Conservation (phyloP, 768 basidiomycete genomes). For the Tylopilus sp. region DNA sequence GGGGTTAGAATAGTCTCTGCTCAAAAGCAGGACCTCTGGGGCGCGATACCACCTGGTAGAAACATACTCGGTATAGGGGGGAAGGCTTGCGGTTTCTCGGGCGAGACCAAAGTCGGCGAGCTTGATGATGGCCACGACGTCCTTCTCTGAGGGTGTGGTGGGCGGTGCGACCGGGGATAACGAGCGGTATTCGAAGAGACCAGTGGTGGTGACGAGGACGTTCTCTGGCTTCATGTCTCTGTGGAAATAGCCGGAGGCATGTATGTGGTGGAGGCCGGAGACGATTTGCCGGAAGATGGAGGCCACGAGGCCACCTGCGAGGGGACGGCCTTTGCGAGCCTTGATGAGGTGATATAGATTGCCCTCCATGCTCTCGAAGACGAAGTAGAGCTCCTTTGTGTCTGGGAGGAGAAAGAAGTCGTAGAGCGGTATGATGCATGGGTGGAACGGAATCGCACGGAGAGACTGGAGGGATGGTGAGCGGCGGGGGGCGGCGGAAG, state of each 20-base stretch:
- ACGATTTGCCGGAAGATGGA: conserved; percentile 94
- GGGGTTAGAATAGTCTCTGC: conserved; percentile 91
- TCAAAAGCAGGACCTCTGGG: conserved; percentile 90
- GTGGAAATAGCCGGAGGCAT: conserved; percentile 92
- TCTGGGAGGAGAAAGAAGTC: conserved; percentile 98
- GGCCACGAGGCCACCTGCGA: conserved; percentile 95
- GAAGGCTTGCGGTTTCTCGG: conserved; percentile 78
- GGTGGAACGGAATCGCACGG: conserved; percentile 90
- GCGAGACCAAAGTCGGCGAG: conserved; percentile 98
- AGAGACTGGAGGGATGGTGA: conserved; percentile 62
- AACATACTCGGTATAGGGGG: conserved; percentile 98
- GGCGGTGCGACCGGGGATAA: conserved; percentile 66
- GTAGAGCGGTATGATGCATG: conserved; percentile 97
- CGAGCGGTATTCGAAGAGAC: conserved; percentile 86
- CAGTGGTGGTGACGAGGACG: conserved; percentile 95
- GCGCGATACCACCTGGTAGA: conserved; percentile 99
- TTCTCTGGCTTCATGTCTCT: conserved; percentile 99
- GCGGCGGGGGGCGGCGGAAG: conserved; percentile 13
- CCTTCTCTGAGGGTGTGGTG: conserved; percentile 73
- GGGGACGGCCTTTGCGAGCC: conserved; percentile 87
- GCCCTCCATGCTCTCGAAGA: conserved; percentile 99
- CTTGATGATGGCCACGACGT: conserved; percentile 96
- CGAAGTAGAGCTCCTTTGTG: conserved; percentile 96
- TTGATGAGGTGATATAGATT: conserved; percentile 99
- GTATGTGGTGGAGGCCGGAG: conserved; percentile 88